A percentile compares a stretch with the other conserved stretches of the same genome.
phyloP scores from a whole-genome alignment of 768 basidiomycete species.

The Daedalea quercina region DNA sequence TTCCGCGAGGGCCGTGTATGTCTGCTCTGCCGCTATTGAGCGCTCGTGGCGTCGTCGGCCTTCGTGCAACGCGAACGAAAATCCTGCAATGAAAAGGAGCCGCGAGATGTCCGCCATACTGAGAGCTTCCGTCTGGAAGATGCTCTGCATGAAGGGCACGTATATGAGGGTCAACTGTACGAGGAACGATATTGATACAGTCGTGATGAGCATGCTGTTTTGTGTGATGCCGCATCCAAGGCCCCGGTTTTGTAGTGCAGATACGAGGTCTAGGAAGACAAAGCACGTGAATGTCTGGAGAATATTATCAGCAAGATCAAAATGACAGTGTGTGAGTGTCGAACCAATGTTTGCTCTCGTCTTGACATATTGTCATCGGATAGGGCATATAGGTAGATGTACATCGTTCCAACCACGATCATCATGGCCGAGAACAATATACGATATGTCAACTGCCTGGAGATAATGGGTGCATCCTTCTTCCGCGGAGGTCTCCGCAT shows the following conservation, averaged over 20 bases:
- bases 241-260: conserved; percentile 91
- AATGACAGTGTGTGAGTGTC: conserved; percentile 21
- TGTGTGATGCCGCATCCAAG: conserved; percentile 76
- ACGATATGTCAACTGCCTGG: conserved; percentile 58
- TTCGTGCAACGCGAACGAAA: conserved; percentile 72
- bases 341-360: conserved; percentile 94
- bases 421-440: conserved; percentile 92
- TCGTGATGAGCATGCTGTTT: conserved; percentile 86
- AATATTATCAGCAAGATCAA: neutral
- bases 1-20: conserved; percentile 44
- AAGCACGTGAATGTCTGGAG: conserved; percentile 93
- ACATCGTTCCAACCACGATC: conserved; percentile 85
- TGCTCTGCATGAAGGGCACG: conserved; percentile 80
- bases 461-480: conserved; percentile 89
- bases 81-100: conserved; percentile 59
- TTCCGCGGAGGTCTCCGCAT: conserved; percentile 91
- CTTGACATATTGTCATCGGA: conserved; percentile 76
- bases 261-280: conserved; percentile 94
- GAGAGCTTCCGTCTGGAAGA: conserved; percentile 92
- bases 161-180: conserved; percentile 85
- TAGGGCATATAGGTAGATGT: conserved; percentile 78
- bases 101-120: conserved; percentile 58
- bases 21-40: conserved; percentile 44
- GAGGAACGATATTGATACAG: conserved; percentile 80
- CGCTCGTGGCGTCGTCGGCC: conserved; percentile 74